Conservation (phyloP, 306 rosid genomes). For the Prunus kanzakura region DNA sequence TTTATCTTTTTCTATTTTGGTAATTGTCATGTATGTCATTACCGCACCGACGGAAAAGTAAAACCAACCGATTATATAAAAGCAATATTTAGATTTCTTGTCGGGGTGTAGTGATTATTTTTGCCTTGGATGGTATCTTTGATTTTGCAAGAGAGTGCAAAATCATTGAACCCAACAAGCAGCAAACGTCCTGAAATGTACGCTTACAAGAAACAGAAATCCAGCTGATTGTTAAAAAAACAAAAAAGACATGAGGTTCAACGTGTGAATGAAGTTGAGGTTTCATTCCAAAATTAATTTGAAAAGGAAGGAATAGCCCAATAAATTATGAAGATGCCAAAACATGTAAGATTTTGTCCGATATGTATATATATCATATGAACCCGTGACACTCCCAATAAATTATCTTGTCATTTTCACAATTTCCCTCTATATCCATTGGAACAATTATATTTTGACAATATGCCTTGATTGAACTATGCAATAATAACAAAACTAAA, state of each 20-base stretch:
- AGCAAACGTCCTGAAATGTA: not conserved
- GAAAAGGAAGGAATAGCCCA: accelerated
- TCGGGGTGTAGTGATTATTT: not conserved
- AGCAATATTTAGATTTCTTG: not conserved
- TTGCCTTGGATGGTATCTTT: not conserved
- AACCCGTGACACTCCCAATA: not conserved
- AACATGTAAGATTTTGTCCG: not conserved
- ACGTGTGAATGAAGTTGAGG: not conserved
- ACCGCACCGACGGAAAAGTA: not conserved
- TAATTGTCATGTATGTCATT: no score
- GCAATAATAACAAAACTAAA: not conserved
- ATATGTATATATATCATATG: not conserved
- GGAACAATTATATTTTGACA: no score
- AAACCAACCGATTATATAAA: no score
- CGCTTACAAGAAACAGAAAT: not conserved
- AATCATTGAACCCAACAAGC: not conserved
- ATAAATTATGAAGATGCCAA: not conserved
- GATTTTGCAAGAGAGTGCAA: not conserved
- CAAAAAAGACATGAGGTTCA: not conserved
- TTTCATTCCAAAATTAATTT: no score
- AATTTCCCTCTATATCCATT: not conserved
- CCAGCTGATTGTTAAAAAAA: not conserved
- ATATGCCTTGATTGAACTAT: no score
- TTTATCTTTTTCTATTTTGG: no score
- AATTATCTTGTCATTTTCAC: not conserved